Evolutionary conservation across 106 monocot genomes (phyloP), one percentile per base, ranked within the genome.

Genomic region (Allium fistulosum): DNA sequence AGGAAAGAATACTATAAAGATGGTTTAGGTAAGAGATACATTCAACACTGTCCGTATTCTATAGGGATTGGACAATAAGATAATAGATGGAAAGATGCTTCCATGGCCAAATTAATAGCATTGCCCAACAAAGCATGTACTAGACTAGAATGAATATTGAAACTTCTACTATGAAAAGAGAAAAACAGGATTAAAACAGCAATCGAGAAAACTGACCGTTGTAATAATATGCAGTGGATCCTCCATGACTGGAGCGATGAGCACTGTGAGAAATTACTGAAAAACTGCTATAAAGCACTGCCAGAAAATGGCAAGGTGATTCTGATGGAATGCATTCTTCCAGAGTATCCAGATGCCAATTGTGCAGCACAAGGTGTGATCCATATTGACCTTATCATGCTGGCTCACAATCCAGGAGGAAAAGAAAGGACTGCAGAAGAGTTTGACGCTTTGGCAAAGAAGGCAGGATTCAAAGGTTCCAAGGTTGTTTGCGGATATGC

Each of bases 211-310:
- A 59, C 17, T 17, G 0, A 18, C 59, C 9, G 59, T 6, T 22
- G 59, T 11, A 69, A 26, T 8, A 16, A 7, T 14, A 51, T 48
- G 69, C 76, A 88, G 84, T 84, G 84, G 81, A 82, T 88, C 58
- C 76, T 88, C 49, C 81, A 88, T 10, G 82, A 88, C 37, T 84
- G 88, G 88, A 82, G 82, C 51, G 84, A 88, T 56, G 77, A 84
- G 51, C 75, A 77, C 56, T 82, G 81, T 28, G 11, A 62, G 49
- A 84, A 62, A 11, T 12, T 88, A 13, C 17, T 84, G 77, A 82
- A 80, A 74, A 88, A 88, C 18, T 88, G 88, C 49, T 77, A 73
- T 73, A 79, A 82, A 27, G 88, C 88, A 0, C 77, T 88, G 10
- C 82, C 88, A 14, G 69, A 45, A 10, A 56, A 73, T 2, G 84